These are phyloP conservation scores for Podila clonocystis DNA, from an alignment of 192 early-diverging fungal genomes.

Conservation along the genomic window DNA sequence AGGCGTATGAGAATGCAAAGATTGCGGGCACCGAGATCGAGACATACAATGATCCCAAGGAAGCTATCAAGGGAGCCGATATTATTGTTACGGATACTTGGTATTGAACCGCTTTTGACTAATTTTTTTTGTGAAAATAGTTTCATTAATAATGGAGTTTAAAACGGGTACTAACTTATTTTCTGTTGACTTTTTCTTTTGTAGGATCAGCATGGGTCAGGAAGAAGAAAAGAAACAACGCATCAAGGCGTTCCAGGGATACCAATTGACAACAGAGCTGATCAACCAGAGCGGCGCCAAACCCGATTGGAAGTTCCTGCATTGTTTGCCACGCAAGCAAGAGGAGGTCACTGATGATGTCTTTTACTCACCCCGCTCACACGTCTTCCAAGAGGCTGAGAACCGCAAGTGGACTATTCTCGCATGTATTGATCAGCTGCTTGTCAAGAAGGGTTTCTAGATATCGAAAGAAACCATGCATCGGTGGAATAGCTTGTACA, in stretches of 20 bases:
- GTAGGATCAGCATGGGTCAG: slow-evolving; percentile 95
- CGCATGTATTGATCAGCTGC: slow-evolving; percentile 77
- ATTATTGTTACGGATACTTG: slow-evolving; percentile 98
- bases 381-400: slow-evolving; percentile 98
- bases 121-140: too few relatives aligned
- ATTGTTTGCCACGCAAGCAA: slow-evolving; percentile 95
- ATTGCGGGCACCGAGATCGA: slow-evolving; percentile 56
- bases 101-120: slow-evolving; percentile 40
- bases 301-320: slow-evolving; percentile 96
- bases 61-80: slow-evolving; percentile 85
- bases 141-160: too few relatives aligned
- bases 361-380: slow-evolving; percentile 89
- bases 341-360: slow-evolving; percentile 99
- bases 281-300: slow-evolving; percentile 81
- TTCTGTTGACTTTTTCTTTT: neutral
- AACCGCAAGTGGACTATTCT: slow-evolving; percentile 99
- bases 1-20: slow-evolving; percentile 72
- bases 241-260: slow-evolving; percentile 86
- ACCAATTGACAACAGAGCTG: slow-evolving; percentile 90
- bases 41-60: slow-evolving; percentile 74
- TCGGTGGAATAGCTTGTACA: neutral
- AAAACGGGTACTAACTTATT: neutral
- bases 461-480: neutral
- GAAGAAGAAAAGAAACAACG: slow-evolving; percentile 90
- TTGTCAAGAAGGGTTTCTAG: slow-evolving; percentile 66